Conservation (phyloP, 1,284 basidiomycete species). For the Anthracocystis panici-leucophaei region DNA sequence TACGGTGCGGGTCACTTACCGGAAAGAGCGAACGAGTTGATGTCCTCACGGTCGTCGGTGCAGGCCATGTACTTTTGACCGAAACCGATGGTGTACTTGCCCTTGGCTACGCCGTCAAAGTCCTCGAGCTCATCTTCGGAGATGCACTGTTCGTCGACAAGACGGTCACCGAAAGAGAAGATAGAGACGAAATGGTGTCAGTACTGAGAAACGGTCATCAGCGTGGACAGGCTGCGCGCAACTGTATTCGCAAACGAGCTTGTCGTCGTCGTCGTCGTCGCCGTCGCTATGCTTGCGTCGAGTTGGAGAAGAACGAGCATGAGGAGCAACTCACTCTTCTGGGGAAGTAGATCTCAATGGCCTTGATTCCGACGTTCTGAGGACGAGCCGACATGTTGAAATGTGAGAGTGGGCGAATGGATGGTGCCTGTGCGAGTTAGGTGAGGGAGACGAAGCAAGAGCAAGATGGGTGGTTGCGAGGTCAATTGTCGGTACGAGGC, state of each 20-base stretch:
- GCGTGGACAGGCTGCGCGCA: background rate
- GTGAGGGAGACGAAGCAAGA: background rate
- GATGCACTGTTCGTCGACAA: conserved; percentile 56
- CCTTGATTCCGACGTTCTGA: conserved; percentile 91
- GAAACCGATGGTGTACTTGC: conserved; percentile 99
- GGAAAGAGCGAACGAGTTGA: conserved; percentile 96
- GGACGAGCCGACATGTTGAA: conserved; percentile 74
- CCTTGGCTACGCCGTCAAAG: conserved; percentile 93
- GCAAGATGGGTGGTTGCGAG: conserved; percentile 7
- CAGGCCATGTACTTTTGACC: conserved; percentile 98
- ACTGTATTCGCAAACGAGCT: background rate
- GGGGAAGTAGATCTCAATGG: conserved; percentile 93
- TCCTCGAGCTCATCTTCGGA: conserved; percentile 75
- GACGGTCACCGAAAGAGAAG: background rate
- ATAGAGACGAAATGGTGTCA: conserved; percentile 3
- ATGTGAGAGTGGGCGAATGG: conserved; percentile 11
- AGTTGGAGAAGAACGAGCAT: background rate
- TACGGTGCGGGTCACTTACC: conserved; percentile 74
- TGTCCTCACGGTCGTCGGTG: conserved; percentile 94
- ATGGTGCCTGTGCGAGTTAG: conserved; percentile 23
- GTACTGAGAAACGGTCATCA: background rate
- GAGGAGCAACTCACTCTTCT: conserved; percentile 76
- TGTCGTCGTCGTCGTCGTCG: background rate
- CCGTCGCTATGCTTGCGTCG: background rate
- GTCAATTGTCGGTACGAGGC: background rate